These are phyloP conservation scores for Colletotrichum sp. DNA, from an alignment of 2,329 filamentous ascomycete genomes.

Conservation along the genomic window DNA sequence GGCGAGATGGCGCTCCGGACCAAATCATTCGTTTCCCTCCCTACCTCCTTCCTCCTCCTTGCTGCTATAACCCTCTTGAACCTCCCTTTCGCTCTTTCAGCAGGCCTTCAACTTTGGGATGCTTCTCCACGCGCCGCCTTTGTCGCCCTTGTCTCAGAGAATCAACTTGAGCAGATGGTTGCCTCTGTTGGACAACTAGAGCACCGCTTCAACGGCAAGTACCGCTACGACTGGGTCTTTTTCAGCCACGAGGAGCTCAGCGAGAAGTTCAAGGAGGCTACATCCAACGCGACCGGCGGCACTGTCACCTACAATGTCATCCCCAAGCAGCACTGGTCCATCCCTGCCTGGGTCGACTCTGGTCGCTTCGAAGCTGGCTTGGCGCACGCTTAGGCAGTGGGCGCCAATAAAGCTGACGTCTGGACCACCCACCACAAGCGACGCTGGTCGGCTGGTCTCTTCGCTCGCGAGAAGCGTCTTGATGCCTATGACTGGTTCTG, in stretches of 20 bases:
- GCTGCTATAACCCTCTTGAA: neutral
- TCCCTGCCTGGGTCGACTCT: slow-evolving; percentile 74
- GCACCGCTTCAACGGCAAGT: slow-evolving; percentile 73
- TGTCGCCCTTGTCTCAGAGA: slow-evolving; percentile 74
- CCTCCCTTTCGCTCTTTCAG: neutral
- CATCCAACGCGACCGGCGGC: slow-evolving; percentile 72
- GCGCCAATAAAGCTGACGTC: slow-evolving; percentile 63
- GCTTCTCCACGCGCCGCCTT: slow-evolving; percentile 45
- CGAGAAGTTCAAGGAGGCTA: slow-evolving; percentile 75
- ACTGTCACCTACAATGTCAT: slow-evolving; percentile 76
- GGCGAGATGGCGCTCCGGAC: neutral
- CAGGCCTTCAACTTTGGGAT: neutral
- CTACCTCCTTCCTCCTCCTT: neutral
- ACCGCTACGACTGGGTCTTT: slow-evolving; percentile 89
- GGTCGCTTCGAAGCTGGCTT: slow-evolving; percentile 70
- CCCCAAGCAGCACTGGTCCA: slow-evolving; percentile 77
- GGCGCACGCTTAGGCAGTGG: slow-evolving; percentile 67
- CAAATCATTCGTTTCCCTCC: neutral
- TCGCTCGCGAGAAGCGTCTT: slow-evolving; percentile 79
- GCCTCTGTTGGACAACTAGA: slow-evolving; percentile 70
- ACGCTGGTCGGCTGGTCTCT: slow-evolving; percentile 83
- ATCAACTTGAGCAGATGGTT: slow-evolving; percentile 71
- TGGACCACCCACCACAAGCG: slow-evolving; percentile 78
- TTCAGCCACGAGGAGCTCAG: slow-evolving; percentile 84
- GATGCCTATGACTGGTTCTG: slow-evolving; percentile 65